A percentile compares a stretch with the other conserved stretches of the same genome.
These are phyloP conservation scores for Bruguiera gymnorhiza DNA, from an alignment of 345 rosid species.

Conservation along the genomic window DNA sequence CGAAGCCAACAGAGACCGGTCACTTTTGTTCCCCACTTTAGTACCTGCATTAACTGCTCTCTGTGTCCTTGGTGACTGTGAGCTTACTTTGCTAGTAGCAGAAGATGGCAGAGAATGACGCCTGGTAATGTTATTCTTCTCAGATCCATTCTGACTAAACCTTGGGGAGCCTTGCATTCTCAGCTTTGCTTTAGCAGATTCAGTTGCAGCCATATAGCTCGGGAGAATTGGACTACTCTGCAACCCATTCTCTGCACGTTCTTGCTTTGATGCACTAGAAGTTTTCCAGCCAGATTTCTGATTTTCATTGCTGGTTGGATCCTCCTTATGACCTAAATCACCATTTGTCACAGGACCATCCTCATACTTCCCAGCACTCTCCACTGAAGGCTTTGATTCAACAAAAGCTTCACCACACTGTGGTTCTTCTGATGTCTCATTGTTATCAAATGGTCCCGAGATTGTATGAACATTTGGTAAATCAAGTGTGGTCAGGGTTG, in stretches of 20 bases:
- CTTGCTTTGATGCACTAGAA: slow-evolving; percentile 22
- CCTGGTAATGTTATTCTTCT: slow-evolving; percentile 15
- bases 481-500: neutral
- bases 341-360: slow-evolving; percentile 6
- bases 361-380: slow-evolving; percentile 4
- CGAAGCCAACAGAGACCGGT: slow-evolving; percentile 13
- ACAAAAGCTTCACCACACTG: neutral
- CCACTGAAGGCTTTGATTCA: neutral
- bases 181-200: slow-evolving; percentile 29
- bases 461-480: neutral
- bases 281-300: slow-evolving; percentile 20
- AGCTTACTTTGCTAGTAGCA: slow-evolving; percentile 12
- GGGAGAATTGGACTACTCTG: slow-evolving; percentile 12
- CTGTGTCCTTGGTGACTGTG: slow-evolving; percentile 21
- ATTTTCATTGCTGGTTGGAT: slow-evolving; percentile 5
- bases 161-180: slow-evolving; percentile 23
- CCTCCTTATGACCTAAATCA: slow-evolving; percentile 10
- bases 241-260: slow-evolving; percentile 12
- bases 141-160: slow-evolving; percentile 21
- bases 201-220: slow-evolving; percentile 34
- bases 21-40: slow-evolving; percentile 16
- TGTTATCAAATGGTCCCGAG: neutral
- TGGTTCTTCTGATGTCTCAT: neutral
- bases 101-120: slow-evolving; percentile 23
- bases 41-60: slow-evolving; percentile 12